Percentiles rank a stretch among this genome's conserved stretches.
Conservation (phyloP, 257 asterid species). For the Cynanchum wilfordii region DNA sequence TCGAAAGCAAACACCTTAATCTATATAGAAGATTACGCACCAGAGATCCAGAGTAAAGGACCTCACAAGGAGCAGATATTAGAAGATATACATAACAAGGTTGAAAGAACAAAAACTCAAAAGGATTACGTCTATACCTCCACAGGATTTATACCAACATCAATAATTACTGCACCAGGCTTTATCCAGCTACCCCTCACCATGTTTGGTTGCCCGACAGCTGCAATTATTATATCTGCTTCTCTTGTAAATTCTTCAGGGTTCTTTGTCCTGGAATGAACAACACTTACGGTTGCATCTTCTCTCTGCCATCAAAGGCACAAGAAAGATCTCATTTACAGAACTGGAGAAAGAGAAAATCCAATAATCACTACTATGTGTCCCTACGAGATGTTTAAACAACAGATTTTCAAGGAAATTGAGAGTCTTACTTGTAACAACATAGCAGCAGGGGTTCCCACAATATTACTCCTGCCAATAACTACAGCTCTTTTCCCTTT, state of each 20-base stretch:
- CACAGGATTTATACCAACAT: conserved; percentile 82
- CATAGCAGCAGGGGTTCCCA: conserved; percentile 88
- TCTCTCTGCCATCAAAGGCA: conserved; percentile 47
- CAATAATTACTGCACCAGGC: conserved; percentile 85
- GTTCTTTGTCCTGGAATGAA: conserved; percentile 78
- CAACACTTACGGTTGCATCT: conserved; percentile 83
- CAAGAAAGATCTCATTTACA: background rate
- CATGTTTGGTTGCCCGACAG: conserved; percentile 85
- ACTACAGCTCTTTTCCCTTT: conserved; percentile 90
- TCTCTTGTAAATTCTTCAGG: conserved; percentile 76
- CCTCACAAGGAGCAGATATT: background rate
- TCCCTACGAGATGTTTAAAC: background rate
- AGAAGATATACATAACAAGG: background rate
- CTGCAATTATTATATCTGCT: conserved; percentile 79
- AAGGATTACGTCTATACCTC: conserved; percentile 40
- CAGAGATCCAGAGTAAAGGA: background rate
- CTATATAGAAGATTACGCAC: background rate
- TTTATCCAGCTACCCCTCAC: conserved; percentile 94
- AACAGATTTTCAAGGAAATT: conserved; percentile 2
- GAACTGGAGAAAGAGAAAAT: conserved; percentile 3
- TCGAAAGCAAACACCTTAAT: background rate
- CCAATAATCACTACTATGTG: background rate
- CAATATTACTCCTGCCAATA: conserved; percentile 90
- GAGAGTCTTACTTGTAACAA: conserved; percentile 60
- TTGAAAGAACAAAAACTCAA: background rate